These are phyloP conservation scores for Dendrocalamus sinicus DNA, from an alignment of 176 grass and related monocot genomes.

Conservation along the genomic window DNA sequence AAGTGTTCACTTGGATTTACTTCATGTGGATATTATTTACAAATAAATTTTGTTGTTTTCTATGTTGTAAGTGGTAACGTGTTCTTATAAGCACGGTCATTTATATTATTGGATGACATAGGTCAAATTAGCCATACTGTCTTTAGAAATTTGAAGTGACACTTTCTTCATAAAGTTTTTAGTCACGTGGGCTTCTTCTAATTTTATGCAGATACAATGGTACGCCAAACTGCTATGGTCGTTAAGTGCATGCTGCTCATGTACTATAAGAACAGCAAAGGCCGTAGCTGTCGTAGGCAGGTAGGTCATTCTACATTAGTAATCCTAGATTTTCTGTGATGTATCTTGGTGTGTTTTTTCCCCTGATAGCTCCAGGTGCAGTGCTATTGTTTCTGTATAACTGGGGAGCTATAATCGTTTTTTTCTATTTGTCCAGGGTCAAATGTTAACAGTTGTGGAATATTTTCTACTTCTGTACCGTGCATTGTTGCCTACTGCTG, in stretches of 20 bases:
- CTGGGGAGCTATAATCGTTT: conserved; percentile 3
- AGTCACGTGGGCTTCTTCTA: not conserved
- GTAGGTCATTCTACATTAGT: conserved; percentile 40
- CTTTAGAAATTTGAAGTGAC: not conserved
- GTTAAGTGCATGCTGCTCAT: conserved; percentile 85
- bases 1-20: conserved; percentile 13
- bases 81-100: not conserved
- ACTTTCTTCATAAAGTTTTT: conserved; percentile 10
- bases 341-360: conserved; percentile 27
- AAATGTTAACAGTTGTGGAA: conserved; percentile 96
- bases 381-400: conserved; percentile 6
- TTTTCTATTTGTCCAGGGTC: conserved; percentile 60
- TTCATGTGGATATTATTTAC: conserved; percentile 24
- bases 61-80: conserved; percentile 13
- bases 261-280: conserved; percentile 92
- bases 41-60: conserved; percentile 10
- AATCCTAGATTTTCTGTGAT: conserved; percentile 18
- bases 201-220: conserved; percentile 79
- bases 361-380: conserved; percentile 6
- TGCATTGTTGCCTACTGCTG: conserved; percentile 84
- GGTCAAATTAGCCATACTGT: not conserved
- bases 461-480: conserved; percentile 96
- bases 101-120: not conserved
- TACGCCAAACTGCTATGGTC: conserved; percentile 94
- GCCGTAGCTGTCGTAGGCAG: conserved; percentile 90